Base-by-base conservation (phyloP, 768 basidiomycete genomes). In the Paxillus involutus region DNA sequence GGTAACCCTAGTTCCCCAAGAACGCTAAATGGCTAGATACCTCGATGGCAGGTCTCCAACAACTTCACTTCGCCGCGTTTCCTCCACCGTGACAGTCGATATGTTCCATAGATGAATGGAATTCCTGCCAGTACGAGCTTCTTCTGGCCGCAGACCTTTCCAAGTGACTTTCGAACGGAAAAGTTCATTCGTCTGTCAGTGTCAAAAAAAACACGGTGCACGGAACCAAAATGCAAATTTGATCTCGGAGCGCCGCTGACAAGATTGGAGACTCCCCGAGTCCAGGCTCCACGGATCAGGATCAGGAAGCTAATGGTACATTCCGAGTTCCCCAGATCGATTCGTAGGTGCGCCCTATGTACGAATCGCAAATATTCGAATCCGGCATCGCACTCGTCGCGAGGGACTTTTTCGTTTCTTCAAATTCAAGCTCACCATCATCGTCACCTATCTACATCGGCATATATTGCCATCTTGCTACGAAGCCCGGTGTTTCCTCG, bases 231-330 rank as follows among this genome's bases (percentile, higher is more conserved):
- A 32, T 41, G 30, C 44, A 39, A 26, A 26, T 26, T 50, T 46
- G 44, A 44, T 33, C 35, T 57, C 63, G 64, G 61, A 43, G 62
- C 47, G 49, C 59, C 55, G 65, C 51, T 61, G 48, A 32, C 46
- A 30, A 56, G 53, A 40, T 26, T 26, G 26, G 26, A 26, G 26
- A 26, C 26, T 26, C 26, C 26, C 26, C 26, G 26, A 26, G 8
- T 39, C n/a, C 44, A 54, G 44, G 37, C 29, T 49, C 53, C 59
- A 67, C 59, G 64, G 63, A 67, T 65, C 65, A 65, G 59, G 59
- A 47, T 26, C 8, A 24, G 26, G 39, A 57, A 57, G 49, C 11
- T n/a, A 42, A 53, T 32, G 32, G 32, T 32, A 32, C 11, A 32
- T 32, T 11, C 49, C 37, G 51, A 46, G 44, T 32, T n/a, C 61